Percentiles rank a stretch among this genome's conserved stretches.
phyloP scores from a whole-genome alignment of 768 basidiomycete species.

The Leucocoprinus leucothites region DNA sequence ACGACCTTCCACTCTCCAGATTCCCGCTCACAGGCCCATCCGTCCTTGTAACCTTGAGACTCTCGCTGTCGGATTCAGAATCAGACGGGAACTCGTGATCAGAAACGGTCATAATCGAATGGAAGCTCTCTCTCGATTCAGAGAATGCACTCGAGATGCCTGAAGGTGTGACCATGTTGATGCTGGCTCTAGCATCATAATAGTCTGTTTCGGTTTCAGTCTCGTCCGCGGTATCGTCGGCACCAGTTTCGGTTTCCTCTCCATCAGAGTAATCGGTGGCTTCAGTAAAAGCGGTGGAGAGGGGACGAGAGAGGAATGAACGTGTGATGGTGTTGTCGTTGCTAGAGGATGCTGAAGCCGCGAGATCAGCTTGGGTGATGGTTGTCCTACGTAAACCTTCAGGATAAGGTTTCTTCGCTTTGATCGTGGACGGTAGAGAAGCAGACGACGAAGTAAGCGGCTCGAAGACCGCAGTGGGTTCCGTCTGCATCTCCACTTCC shows the following conservation, averaged over 20 bases:
- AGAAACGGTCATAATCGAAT: conserved; percentile 69
- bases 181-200: conserved; percentile 73
- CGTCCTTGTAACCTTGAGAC: conserved; percentile 60
- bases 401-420: conserved; percentile 1
- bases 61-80: conserved; percentile 51
- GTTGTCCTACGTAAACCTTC: conserved; percentile 35
- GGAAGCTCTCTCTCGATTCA: conserved; percentile 57
- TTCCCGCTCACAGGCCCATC: conserved; percentile 20
- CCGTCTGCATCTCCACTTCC: conserved; percentile 7
- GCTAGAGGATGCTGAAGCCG: conserved; percentile 22
- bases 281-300: not conserved
- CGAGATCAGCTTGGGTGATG: conserved; percentile 44
- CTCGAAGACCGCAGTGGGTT: not conserved
- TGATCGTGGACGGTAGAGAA: conserved; percentile 3
- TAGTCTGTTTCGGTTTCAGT: conserved; percentile 72
- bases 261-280: conserved; percentile 14
- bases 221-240: conserved; percentile 32
- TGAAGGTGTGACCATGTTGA: conserved; percentile 62
- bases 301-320: conserved; percentile 29
- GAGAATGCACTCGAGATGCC: conserved; percentile 32
- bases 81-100: conserved; percentile 65
- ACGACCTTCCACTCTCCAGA: conserved; percentile 6
- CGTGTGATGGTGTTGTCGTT: conserved; percentile 41
- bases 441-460: not conserved
- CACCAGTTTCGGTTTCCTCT: conserved; percentile 36